phyloP scores from a whole-genome alignment of 1,284 basidiomycete species.

The Athelia sp. region DNA sequence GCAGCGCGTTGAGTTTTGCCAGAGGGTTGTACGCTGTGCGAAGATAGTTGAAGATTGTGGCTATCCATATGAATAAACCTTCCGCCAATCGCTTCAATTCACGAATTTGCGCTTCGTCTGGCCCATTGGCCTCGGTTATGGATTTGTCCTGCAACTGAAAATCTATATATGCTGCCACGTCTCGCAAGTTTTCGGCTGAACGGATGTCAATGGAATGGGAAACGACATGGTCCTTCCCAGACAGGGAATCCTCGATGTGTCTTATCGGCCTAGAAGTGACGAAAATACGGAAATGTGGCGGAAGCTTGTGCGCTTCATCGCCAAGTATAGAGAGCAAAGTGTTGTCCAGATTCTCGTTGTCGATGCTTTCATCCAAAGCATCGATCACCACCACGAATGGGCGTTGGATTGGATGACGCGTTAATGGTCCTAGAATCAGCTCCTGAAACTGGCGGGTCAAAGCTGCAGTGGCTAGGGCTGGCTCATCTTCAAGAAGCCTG shows the following conservation, averaged over 20 bases:
- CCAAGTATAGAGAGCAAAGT: too few species aligned
- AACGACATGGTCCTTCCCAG: background rate
- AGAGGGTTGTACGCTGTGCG: constrained; percentile 5
- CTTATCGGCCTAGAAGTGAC: constrained; percentile 11
- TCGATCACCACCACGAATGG: constrained; percentile 6
- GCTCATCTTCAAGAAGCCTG: constrained; percentile 7
- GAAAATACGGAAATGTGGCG: constrained; percentile 12
- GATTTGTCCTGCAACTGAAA: constrained; percentile 10
- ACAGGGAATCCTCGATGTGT: background rate
- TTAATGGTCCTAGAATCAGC: constrained; percentile 11
- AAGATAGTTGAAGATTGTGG: constrained; percentile 14
- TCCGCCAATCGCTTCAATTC: constrained; percentile 10
- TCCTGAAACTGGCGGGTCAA: constrained; percentile 13
- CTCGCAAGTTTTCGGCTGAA: constrained; percentile 6
- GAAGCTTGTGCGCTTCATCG: constrained; percentile 9
- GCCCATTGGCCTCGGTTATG: constrained; percentile 9
- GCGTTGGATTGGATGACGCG: constrained; percentile 1
- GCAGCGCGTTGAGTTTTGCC: constrained; percentile 9
- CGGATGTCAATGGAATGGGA: constrained; percentile 6
- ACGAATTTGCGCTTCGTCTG: constrained; percentile 1
- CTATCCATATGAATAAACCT: constrained; percentile 20
- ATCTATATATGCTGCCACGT: constrained; percentile 9
- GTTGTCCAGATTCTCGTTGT: constrained; percentile 8
- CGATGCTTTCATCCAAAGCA: constrained; percentile 16
- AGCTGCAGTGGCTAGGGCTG: constrained; percentile 2